phyloP scores from a whole-genome alignment of 2,329 filamentous ascomycete species.

The Microdochium paspali region DNA sequence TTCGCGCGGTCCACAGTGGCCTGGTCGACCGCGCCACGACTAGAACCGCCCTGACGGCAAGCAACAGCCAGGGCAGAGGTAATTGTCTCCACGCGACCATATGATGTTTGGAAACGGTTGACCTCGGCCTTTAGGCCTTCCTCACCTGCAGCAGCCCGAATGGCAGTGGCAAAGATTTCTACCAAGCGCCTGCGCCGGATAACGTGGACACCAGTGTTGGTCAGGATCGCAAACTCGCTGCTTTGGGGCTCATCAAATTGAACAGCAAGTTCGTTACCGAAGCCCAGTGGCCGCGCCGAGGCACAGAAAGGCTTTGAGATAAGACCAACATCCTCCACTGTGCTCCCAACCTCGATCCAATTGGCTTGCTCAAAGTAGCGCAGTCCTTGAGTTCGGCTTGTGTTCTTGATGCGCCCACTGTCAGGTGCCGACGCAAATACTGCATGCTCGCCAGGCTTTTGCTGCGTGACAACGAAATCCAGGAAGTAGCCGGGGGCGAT shows the following conservation, averaged over 20 bases:
- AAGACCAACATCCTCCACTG: slow-evolving; percentile 69
- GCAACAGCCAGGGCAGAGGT: slow-evolving; percentile 89
- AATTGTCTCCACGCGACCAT: slow-evolving; percentile 81
- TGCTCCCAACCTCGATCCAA: slow-evolving; percentile 66
- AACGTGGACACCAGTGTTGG: slow-evolving; percentile 82
- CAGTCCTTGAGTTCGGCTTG: slow-evolving; percentile 40
- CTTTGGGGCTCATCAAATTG: slow-evolving; percentile 73
- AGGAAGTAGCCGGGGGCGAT: slow-evolving; percentile 90
- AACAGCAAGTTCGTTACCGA: slow-evolving; percentile 92
- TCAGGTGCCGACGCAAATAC: slow-evolving; percentile 86
- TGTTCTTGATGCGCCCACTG: slow-evolving; percentile 68
- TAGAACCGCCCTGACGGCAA: slow-evolving; percentile 81
- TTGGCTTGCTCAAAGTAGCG: slow-evolving; percentile 70
- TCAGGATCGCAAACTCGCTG: slow-evolving; percentile 82
- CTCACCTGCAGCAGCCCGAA: slow-evolving; percentile 63
- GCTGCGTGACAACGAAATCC: slow-evolving; percentile 63
- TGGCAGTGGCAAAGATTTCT: slow-evolving; percentile 80
- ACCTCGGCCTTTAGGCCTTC: slow-evolving; percentile 77
- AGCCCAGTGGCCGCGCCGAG: slow-evolving; percentile 60
- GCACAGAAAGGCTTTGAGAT: slow-evolving; percentile 66
- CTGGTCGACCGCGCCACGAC: slow-evolving; percentile 69
- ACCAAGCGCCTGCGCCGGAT: slow-evolving; percentile 77
- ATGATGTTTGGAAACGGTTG: slow-evolving; percentile 73
- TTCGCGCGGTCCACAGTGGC: slow-evolving; percentile 78
- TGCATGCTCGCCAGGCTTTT: slow-evolving; percentile 48